Conservation (phyloP, 2,329 filamentous ascomycete species). For the Penicillium brasilianum region DNA sequence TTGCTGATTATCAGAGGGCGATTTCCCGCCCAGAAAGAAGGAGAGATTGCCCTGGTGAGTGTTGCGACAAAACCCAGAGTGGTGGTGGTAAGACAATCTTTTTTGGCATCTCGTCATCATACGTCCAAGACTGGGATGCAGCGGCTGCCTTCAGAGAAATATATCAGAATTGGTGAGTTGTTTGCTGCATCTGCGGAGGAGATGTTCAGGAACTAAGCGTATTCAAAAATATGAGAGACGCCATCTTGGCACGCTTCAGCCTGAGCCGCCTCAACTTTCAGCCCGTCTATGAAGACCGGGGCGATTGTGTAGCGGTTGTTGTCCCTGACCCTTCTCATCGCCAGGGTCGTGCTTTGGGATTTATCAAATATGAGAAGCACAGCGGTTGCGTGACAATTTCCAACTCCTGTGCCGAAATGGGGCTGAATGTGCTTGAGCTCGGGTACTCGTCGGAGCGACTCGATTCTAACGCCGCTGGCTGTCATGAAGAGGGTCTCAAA, state of each 20-base stretch:
- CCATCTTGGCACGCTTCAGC: background rate
- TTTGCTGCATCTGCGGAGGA: background rate
- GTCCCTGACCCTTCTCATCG: background rate
- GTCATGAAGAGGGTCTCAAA: conserved; percentile 1
- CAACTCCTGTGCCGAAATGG: background rate
- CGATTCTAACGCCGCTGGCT: background rate
- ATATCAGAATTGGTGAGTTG: background rate
- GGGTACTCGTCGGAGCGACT: background rate
- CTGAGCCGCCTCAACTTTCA: background rate
- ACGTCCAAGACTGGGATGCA: background rate
- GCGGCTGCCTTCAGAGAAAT: background rate
- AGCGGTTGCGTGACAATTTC: no score
- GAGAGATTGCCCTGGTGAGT: no score
- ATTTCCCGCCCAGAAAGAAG: no score
- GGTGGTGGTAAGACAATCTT: background rate
- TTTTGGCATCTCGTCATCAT: background rate
- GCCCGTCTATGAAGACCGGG: background rate
- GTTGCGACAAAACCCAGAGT: background rate
- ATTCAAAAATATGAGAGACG: background rate
- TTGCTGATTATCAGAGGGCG: no score
- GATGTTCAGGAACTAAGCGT: background rate
- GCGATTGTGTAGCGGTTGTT: background rate
- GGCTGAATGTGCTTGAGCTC: background rate
- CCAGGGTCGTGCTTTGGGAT: background rate
- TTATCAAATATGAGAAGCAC: background rate